These are phyloP conservation scores for Brettanomyces bruxellensis DNA, from an alignment of 805 yeast species.

Conservation along the genomic window DNA sequence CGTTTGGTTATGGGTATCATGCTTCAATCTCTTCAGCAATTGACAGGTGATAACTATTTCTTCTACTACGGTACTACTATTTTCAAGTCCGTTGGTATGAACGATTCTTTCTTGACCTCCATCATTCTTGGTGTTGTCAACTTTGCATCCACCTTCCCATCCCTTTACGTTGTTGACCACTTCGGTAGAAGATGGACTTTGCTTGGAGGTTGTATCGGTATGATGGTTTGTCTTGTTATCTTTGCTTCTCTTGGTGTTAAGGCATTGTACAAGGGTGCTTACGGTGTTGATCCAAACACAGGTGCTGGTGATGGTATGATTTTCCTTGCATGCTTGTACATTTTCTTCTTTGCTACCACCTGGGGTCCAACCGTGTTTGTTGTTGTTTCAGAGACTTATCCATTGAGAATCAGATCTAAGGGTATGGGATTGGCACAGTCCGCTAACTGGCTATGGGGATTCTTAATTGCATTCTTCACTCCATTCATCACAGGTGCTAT, in stretches of 20 bases:
- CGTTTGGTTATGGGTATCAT: constrained; percentile 50
- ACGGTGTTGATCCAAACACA: constrained; percentile 30
- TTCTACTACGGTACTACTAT: constrained; percentile 57
- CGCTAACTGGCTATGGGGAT: constrained; percentile 57
- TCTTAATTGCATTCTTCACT: constrained; percentile 45
- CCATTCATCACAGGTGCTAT: constrained; percentile 47
- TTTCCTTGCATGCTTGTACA: constrained; percentile 51
- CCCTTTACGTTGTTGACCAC: constrained; percentile 41
- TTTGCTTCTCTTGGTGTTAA: constrained; percentile 56
- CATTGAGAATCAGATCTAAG: constrained; percentile 53
- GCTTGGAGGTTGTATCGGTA: constrained; percentile 39
- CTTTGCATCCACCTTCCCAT: constrained; percentile 43
- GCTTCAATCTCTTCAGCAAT: constrained; percentile 53
- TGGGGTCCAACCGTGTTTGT: constrained; percentile 70
- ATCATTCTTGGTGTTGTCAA: constrained; percentile 47
- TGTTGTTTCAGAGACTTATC: constrained; percentile 59
- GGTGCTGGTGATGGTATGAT: constrained; percentile 56
- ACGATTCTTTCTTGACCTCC: constrained; percentile 46
- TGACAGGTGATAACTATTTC: constrained; percentile 56
- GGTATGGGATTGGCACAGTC: constrained; percentile 59
- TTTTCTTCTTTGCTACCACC: constrained; percentile 58
- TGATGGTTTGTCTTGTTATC: constrained; percentile 47
- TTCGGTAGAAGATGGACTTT: constrained; percentile 46
- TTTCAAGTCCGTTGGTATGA: constrained; percentile 46
- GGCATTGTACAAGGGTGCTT: constrained; percentile 30